Conservation (phyloP, 2,329 filamentous ascomycete genomes). For the Cadophora sp. region DNA sequence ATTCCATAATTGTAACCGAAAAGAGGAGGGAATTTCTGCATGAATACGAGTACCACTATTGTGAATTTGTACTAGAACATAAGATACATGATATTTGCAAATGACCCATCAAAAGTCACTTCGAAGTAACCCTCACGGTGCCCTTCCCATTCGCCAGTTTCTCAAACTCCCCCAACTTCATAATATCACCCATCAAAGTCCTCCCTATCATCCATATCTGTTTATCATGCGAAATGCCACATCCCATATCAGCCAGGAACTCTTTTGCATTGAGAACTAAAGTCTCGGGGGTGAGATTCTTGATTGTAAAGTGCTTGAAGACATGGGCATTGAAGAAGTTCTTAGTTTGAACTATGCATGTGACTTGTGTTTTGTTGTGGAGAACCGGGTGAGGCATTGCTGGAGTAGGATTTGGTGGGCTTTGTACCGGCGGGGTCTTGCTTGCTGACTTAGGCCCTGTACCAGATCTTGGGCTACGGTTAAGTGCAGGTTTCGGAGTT, state of each 20-base stretch:
- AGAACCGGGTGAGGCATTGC: not conserved
- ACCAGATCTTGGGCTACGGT: not conserved
- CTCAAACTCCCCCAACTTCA: slow-evolving; percentile 16
- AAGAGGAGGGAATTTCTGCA: too few relatives aligned
- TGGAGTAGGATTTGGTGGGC: not conserved
- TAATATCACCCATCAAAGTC: slow-evolving; percentile 6
- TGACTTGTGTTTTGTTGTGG: slow-evolving; percentile 5
- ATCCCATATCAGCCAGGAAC: not conserved
- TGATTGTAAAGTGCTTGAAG: slow-evolving; percentile 1
- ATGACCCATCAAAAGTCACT: too few relatives aligned
- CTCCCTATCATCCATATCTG: slow-evolving; percentile 13
- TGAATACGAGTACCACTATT: too few relatives aligned
- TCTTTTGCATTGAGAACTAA: not conserved
- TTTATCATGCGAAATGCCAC: not conserved
- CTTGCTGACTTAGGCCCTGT: not conserved
- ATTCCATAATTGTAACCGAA: too few relatives aligned
- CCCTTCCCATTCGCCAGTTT: not conserved
- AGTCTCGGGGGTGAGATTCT: not conserved
- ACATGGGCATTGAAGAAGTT: not conserved
- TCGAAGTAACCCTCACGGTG: not conserved
- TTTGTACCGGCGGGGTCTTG: not conserved
- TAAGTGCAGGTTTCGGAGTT: not conserved
- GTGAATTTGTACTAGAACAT: too few relatives aligned
- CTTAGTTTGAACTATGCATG: not conserved
- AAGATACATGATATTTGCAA: too few relatives aligned